Evolutionary conservation across 192 early-diverging fungal genomes (phyloP), one percentile per base, ranked within the genome.

Genomic region (Backusella tarrabulga): DNA sequence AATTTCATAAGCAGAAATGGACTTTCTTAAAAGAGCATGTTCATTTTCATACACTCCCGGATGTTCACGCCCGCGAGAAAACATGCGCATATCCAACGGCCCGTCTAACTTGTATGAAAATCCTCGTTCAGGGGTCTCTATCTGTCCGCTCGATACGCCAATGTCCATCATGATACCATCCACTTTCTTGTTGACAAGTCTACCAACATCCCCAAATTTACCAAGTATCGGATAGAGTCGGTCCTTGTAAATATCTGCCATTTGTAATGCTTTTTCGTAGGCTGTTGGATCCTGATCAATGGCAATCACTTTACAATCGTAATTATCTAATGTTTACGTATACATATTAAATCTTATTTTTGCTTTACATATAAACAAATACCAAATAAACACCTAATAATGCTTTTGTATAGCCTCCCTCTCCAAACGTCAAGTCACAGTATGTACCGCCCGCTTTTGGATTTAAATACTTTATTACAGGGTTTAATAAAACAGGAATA

Each of bases 61-160:
- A 0, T 23, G 56, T 17, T 74, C 35, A n/a, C 67, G 32, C 3
- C 86, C 86, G 3, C 78, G 34, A 11, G 85, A 81, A 34, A 79
- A 82, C 92, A 95, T 93, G 23, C 93, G 86, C 93, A 95, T 93
- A 77, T 93, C 92, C 32, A 95, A 78, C 9, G 92, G 92, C 6
- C 90, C 91, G 46, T 92, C 90, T 7, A 76, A 78, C 21, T 86
- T 79, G 79, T 89, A 90, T 1, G 92, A 92, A 77, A 95, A 95
- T 21, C 94, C 94, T 40, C 94, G 88, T 34, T 75, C 60, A 29
- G 86, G 71, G 1, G 88, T 85, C 72, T 88, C 88, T 36, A 95
- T 79, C 29, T 95, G 93, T 50, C 86, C 87, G 40, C 90, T 89
- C 54, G 87, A 91, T 12, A 95, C 85, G 54, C 93, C 93, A 77